Evolutionary conservation across 352 stramenopile genomes (phyloP), one percentile per base, ranked within the genome.

Genomic region (Phytophthora agathidicida): DNA sequence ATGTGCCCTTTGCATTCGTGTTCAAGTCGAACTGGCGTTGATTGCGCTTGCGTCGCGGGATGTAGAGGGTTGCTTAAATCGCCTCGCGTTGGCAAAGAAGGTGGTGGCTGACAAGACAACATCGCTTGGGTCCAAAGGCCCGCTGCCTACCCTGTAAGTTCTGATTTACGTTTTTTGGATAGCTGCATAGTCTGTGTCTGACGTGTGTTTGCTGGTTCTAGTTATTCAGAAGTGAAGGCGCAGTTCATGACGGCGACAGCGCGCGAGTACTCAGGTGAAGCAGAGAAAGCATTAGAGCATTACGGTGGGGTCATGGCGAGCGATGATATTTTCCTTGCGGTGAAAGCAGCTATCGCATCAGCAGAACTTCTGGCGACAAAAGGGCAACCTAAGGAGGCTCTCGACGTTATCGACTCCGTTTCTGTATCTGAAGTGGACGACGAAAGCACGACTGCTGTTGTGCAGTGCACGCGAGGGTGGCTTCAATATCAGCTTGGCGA

Each of bases 201-300:
- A 59, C 13, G 14, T 35, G 33, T 38, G 44, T 44, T 13, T 57
- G 10, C 11, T 43, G 19, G 10, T 24, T 37, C 2, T 26, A 88
- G 78, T 31, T 88, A 80, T 64, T 89, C 80, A 1, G 70, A 85
- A 17, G 43, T 68, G 14, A 86, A 81, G 37, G 31, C 74, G 13
- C 47, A 73, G 14, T 81, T 93, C 32, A 71, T 93, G 64, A 68
- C 61, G 20, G 83, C 80, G 27, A 80, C 50, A n/a, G 83, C 83
- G 5, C 47, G 55, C 14, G 75, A 91, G 27, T 71, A 87, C 8
- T 77, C 73, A 7, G 71, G 77, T 20, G 63, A 77, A n/a, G 42
- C 58, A 5, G 71, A 88, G 17, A 71, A 64, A 49, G 77, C 80
- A 5, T 57, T 91, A 4, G 61, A 67, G 5, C 53, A 65, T 3